Conservation (phyloP, 2,329 filamentous ascomycete genomes). For the Sporothrix humicola region DNA sequence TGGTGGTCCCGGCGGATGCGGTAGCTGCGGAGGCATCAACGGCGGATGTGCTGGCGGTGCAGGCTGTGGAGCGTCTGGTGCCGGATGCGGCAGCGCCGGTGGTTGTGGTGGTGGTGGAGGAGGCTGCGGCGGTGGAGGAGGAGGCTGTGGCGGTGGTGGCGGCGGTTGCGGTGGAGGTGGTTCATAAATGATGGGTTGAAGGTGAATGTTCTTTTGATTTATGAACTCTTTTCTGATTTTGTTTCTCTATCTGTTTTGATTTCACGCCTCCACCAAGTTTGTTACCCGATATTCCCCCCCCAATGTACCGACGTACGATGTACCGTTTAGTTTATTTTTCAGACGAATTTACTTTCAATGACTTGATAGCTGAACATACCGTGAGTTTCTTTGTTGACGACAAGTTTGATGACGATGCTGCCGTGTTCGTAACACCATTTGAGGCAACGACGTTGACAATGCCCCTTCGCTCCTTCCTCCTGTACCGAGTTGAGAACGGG, state of each 20-base stretch:
- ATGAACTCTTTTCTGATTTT: background rate
- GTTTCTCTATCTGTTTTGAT: background rate
- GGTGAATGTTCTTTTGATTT: background rate
- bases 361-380: no score
- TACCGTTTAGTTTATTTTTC: no score
- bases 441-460: no score
- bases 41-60: constrained; percentile 20
- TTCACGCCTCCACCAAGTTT: no score
- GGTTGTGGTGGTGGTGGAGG: constrained; percentile 28
- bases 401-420: no score
- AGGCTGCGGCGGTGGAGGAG: background rate
- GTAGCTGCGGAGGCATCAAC: constrained; percentile 35
- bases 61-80: constrained; percentile 35
- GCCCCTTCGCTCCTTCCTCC: no score
- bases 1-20: constrained; percentile 50
- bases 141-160: constrained; percentile 25
- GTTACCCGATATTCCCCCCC: no score
- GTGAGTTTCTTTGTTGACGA: no score
- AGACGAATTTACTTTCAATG: no score
- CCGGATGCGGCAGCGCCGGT: constrained; percentile 34
- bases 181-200: background rate
- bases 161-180: constrained; percentile 10
- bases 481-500: no score
- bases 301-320: no score
- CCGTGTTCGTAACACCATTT: no score